Percentiles rank a stretch among this genome's conserved stretches.
Conservation (phyloP, 2,329 filamentous ascomycete genomes). For the Aspergillus aculeatus region DNA sequence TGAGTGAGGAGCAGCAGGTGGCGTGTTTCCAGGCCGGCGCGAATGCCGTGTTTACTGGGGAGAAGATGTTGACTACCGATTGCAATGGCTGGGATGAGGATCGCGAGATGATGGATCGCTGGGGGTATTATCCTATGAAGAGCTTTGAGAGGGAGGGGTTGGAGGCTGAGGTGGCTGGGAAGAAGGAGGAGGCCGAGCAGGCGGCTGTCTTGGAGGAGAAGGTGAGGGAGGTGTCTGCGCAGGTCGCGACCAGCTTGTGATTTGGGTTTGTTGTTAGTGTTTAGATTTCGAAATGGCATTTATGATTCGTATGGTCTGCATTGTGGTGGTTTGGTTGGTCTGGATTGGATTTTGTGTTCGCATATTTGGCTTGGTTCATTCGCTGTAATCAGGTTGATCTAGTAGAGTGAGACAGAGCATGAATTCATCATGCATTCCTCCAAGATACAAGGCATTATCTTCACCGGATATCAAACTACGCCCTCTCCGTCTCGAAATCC, state of each 20-base stretch:
- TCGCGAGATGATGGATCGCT: constrained; percentile 75
- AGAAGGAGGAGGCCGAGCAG: constrained; percentile 35
- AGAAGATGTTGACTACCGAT: constrained; percentile 93
- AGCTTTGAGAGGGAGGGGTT: constrained; percentile 47
- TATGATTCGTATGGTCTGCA: too few relatives aligned
- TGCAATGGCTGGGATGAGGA: constrained; percentile 92
- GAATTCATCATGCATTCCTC: too few relatives aligned
- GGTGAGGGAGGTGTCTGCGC: background rate
- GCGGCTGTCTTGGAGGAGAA: background rate
- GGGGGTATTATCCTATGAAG: constrained; percentile 78
- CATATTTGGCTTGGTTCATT: too few relatives aligned
- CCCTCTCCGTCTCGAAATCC: constrained; percentile 22
- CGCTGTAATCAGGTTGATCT: too few relatives aligned
- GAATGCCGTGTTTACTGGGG: constrained; percentile 91
- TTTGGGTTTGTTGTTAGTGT: background rate
- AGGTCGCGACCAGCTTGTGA: background rate
- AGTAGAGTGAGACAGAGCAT: too few relatives aligned
- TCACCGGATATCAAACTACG: background rate
- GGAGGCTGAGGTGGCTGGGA: background rate
- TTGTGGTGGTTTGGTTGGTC: too few relatives aligned
- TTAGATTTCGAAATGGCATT: too few relatives aligned
- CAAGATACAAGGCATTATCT: too few relatives aligned
- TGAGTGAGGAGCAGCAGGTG: constrained; percentile 85
- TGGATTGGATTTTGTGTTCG: too few relatives aligned
- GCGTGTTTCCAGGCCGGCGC: constrained; percentile 87